Evolutionary conservation across 768 basidiomycete genomes (phyloP), one percentile per base, ranked within the genome.

Genomic region (Pholiota molesta): DNA sequence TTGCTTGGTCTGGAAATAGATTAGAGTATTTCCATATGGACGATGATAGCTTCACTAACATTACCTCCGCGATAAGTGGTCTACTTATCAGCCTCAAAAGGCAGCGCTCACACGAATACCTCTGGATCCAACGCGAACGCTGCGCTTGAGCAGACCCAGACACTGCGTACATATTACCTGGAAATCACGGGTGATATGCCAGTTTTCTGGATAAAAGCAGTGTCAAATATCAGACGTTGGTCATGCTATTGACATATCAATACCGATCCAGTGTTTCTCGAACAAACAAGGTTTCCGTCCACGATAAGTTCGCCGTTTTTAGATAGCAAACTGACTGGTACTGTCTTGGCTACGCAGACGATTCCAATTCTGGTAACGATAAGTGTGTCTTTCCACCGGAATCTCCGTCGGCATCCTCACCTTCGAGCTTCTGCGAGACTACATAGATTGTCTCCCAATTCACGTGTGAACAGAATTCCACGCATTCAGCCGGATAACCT

Each of bases 1-100:
- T 40, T 49, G 37, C 45, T 37, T 31, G 26, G 51, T 44, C 62
- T 61, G 52, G 42, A 61, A 65, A 66, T 66, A 66, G 65, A 66
- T 63, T 63, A 59, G 62, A 59, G 45, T 61, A 61, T 56, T 19
- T 59, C 65, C 65, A 61, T 66, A 61, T 63, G 62, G 65, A 23
- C 33, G 42, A 52, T 44, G 35, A 52, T 19, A n/a, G 42, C 17
- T 54, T 35, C 5, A 19, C 39, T 26, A 49, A 58, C 57, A 49
- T 35, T 44, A 19, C 28, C 33, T 49, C 60, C 59, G 44, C 56
- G 56, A 57, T 39, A 54, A 37, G 35, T 37, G 35, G 19, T 57
- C 57, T 39, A n/a, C n/a, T n/a, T n/a, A 31, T 45, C 23, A 58
- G 23, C 44, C 44, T 37, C 57, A 45, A 45, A 44, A 44, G 44